These are phyloP conservation scores for Ustilago cynodontis DNA, from an alignment of 1,284 basidiomycete genomes.

Conservation along the genomic window DNA sequence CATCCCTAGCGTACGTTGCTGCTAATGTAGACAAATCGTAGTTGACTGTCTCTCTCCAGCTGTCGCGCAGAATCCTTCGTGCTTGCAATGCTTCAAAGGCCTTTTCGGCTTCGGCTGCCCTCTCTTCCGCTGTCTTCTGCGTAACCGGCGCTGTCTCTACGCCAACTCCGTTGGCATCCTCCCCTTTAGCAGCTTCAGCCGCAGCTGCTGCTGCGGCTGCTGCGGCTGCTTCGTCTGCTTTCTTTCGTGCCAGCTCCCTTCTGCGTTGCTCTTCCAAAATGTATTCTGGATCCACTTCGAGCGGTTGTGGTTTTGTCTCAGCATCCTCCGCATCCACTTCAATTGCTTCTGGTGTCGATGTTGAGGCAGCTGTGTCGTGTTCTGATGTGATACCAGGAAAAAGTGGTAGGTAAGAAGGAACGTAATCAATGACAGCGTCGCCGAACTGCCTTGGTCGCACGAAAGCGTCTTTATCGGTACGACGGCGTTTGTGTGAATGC, in stretches of 20 bases:
- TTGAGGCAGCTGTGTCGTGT: neutral
- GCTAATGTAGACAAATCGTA: conserved; percentile 44
- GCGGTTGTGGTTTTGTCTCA: conserved; percentile 9
- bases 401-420: conserved; percentile 38
- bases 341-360: neutral
- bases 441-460: conserved; percentile 26
- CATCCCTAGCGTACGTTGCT: conserved; percentile 32
- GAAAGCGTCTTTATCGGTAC: neutral
- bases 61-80: conserved; percentile 43
- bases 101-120: conserved; percentile 51
- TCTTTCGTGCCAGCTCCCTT: conserved; percentile 39
- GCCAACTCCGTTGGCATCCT: conserved; percentile 18
- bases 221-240: conserved; percentile 41
- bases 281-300: conserved; percentile 47
- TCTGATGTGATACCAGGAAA: conserved; percentile 14
- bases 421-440: conserved; percentile 38
- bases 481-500: conserved; percentile 18
- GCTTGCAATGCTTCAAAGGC: conserved; percentile 51
- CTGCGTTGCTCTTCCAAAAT: conserved; percentile 37
- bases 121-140: conserved; percentile 47
- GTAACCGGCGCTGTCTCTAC: conserved; percentile 14
- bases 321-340: neutral
- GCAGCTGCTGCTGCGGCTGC: conserved; percentile 30
- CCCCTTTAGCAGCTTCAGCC: conserved; percentile 23
- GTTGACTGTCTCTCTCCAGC: conserved; percentile 37